Percentiles rank a stretch among this genome's conserved stretches.
phyloP scores from a whole-genome alignment of 306 rosid species.

The Purshia tridentata region DNA sequence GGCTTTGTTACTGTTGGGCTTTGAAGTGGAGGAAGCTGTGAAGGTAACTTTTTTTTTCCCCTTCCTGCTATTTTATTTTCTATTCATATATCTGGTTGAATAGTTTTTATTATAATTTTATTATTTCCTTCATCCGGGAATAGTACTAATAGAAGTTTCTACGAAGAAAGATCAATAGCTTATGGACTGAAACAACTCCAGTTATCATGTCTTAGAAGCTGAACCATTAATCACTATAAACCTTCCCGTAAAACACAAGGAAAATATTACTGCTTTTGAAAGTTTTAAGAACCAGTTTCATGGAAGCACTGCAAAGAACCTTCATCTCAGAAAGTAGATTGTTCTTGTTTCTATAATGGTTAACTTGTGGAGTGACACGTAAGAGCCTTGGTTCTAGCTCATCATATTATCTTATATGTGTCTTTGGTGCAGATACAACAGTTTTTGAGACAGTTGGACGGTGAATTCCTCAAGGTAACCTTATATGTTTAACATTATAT shows the following conservation, averaged over 20 bases:
- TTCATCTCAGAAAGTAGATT: background rate
- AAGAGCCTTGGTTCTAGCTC: background rate
- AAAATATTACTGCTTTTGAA: background rate
- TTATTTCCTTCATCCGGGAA: background rate
- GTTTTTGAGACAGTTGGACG: slow-evolving; percentile 75
- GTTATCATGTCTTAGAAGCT: background rate
- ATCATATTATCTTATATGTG: slow-evolving; percentile 16
- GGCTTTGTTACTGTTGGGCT: slow-evolving; percentile 85
- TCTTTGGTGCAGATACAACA: slow-evolving; percentile 66
- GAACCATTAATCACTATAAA: background rate
- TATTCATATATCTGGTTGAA: background rate
- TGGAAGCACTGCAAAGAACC: background rate
- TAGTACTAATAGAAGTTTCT: background rate
- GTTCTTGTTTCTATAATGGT: background rate
- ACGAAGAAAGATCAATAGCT: background rate
- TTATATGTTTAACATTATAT: slow-evolving; percentile 13
- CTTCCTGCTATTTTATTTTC: background rate
- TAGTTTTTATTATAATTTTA: background rate
- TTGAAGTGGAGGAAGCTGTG: slow-evolving; percentile 59
- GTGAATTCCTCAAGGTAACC: slow-evolving; percentile 81
- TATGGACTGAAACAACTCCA: background rate
- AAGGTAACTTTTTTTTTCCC: slow-evolving; percentile 48
- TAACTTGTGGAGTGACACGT: background rate
- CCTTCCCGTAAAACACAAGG: background rate
- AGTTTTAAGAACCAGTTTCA: background rate